Conservation (phyloP, 1,284 basidiomycete genomes). For the Erythrobasidium hasegawianum region DNA sequence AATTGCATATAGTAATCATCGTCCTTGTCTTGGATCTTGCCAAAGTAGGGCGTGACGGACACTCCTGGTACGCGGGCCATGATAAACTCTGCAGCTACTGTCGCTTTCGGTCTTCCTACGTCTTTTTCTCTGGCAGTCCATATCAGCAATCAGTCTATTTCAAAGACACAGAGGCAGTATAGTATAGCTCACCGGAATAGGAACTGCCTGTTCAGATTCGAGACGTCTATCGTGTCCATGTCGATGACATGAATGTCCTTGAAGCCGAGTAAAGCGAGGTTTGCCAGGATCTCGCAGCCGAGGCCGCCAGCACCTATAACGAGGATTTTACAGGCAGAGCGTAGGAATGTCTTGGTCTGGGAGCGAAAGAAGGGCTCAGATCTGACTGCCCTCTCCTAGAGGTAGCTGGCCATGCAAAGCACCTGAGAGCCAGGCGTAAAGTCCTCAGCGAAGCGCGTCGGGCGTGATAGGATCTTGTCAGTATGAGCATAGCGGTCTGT, state of each 20-base stretch:
- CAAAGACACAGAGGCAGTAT: background rate
- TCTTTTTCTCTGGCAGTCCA: constrained; percentile 66
- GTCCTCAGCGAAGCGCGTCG: constrained; percentile 15
- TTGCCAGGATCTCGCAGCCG: constrained; percentile 91
- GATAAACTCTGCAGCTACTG: constrained; percentile 87
- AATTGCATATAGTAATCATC: constrained; percentile 97
- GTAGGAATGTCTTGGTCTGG: constrained; percentile 81
- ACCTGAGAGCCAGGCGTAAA: constrained; percentile 28
- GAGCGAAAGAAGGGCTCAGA: no score
- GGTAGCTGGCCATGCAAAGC: no score
- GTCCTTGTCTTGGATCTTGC: constrained; percentile 97
- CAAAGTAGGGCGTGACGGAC: constrained; percentile 91
- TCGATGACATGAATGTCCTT: constrained; percentile 98
- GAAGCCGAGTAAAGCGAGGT: constrained; percentile 90
- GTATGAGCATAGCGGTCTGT: constrained; percentile 23
- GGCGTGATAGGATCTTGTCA: constrained; percentile 25
- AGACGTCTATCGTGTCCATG: constrained; percentile 99
- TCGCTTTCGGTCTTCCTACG: constrained; percentile 91
- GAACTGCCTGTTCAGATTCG: constrained; percentile 97
- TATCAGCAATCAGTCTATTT: no score
- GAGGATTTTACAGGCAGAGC: constrained; percentile 81
- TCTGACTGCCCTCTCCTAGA: no score
- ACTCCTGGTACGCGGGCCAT: constrained; percentile 93
- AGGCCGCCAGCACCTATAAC: constrained; percentile 95
- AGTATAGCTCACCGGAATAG: constrained; percentile 72